Evolutionary conservation across 139 green algal species (phyloP).

Genomic region (Coelastrella sp.): DNA sequence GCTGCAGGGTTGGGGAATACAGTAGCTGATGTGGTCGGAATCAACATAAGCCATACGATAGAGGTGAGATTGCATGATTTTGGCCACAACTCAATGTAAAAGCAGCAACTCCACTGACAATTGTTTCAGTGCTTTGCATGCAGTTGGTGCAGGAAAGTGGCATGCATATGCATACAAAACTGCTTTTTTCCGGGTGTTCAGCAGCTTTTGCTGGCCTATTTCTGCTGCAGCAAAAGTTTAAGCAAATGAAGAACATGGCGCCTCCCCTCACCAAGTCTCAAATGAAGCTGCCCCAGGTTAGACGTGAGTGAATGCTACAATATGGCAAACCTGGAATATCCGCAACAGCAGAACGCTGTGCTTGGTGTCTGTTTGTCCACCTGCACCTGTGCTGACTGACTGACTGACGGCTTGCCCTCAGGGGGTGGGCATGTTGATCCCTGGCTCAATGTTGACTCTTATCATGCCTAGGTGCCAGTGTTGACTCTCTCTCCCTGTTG

Average conservation of each 20-base stretch:
- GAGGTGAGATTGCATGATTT: slow-evolving; percentile 49
- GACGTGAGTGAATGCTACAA: slow-evolving; percentile 13
- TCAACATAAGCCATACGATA: slow-evolving; percentile 69
- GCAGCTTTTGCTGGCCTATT: not conserved
- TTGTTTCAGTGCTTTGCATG: not conserved
- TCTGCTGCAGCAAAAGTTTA: slow-evolving; percentile 39
- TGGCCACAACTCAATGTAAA: not conserved
- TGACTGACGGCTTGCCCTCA: not conserved
- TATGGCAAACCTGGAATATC: not conserved
- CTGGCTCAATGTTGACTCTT: too few species aligned
- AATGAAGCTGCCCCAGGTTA: slow-evolving; percentile 37
- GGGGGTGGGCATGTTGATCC: too few species aligned
- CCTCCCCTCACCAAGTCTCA: slow-evolving; percentile 57
- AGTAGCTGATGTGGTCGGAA: slow-evolving; percentile 61
- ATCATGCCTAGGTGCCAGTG: too few species aligned
- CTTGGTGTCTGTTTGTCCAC: too few species aligned
- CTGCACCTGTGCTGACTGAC: not conserved
- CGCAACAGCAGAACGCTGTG: too few species aligned
- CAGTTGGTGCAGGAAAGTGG: not conserved
- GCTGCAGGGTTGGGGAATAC: slow-evolving; percentile 63
- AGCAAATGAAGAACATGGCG: slow-evolving; percentile 37
- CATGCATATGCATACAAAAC: not conserved
- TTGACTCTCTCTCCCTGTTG: not conserved
- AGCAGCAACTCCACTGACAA: not conserved
- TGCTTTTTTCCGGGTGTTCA: too few species aligned